Percentiles rank a stretch among this genome's conserved stretches.
phyloP scores from a whole-genome alignment of 371 early-diverging fungal genomes.

The Batkoa obscura region DNA sequence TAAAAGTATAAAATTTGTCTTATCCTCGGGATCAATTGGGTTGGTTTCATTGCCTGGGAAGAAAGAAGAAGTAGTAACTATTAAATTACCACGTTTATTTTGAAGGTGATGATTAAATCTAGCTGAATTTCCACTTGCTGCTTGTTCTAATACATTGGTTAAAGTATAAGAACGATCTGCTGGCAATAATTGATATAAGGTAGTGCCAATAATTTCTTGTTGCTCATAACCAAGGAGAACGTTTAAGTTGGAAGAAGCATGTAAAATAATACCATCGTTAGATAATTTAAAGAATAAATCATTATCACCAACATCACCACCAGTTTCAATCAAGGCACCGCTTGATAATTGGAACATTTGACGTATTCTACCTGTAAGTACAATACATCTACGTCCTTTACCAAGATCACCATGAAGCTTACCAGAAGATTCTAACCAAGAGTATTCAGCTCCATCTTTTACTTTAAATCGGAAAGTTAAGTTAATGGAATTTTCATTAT shows the following conservation, averaged over 20 bases:
- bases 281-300: conserved; percentile 42
- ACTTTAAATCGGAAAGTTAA: conserved; percentile 33
- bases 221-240: conserved; percentile 21
- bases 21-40: no score
- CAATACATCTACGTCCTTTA: conserved; percentile 39
- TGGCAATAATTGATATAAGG: conserved; percentile 31
- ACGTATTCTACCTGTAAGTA: conserved; percentile 30
- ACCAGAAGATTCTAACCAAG: conserved; percentile 41
- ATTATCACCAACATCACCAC: conserved; percentile 7
- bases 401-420: conserved; percentile 26
- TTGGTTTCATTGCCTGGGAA: no score
- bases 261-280: conserved; percentile 31
- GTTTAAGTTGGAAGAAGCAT: conserved; percentile 18
- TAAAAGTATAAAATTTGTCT: no score
- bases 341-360: conserved; percentile 18
- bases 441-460: conserved; percentile 23
- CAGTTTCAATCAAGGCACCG: conserved; percentile 8
- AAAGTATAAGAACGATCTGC: conserved; percentile 26
- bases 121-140: neutral
- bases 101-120: no score
- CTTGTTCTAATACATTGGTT: conserved; percentile 23
- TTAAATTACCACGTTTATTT: no score
- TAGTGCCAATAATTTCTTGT: conserved; percentile 23
- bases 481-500: conserved; percentile 9
- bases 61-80: no score